Evolutionary conservation across 2,329 filamentous ascomycete species (phyloP), one percentile per base, ranked within the genome.

Genomic region (Aspergillus melleus): DNA sequence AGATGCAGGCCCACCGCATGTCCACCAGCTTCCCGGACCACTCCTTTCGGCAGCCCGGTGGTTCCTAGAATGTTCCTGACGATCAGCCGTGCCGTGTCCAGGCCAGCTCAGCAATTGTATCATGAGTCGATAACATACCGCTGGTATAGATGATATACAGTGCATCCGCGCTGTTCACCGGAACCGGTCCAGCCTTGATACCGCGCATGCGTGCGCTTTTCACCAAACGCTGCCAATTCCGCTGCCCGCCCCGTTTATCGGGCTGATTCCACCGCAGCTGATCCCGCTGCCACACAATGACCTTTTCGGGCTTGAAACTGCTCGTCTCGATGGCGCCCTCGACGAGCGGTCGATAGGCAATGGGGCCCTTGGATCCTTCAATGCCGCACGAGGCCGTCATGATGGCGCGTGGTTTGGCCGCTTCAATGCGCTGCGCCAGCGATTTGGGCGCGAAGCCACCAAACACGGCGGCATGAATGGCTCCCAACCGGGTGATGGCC

Each of bases 101-200:
- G 6, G 6, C 16, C 36, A 11, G 4, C 24, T 6, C 24, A 1
- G 24, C 30, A 32, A 11, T 12, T 10, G 3, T n/a, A 36, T 14
- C 10, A 36, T 5, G 11, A 2, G 32, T 14, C 32, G 32, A 2
- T 20, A 11, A 32, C 62, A 24, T 67, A 81, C 80, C 86, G 54
- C 88, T 91, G 0, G 92, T 96, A 72, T 96, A 94, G 59, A 96
- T 96, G 66, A 96, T 90, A 75, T 97, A 96, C n/a, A 96, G 78
- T 1, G 86, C 86, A 66, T 96, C 92, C 8, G 84, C 88, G 55
- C 90, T 91, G 63, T 84, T 87, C 2, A 96, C 87, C 0, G 92
- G 87, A 12, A 96, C 92, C 59, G 90, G 89, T 6, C 83, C 88
- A 0, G 90, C 90, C 69, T 83, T 88, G 39, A 92, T 67, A 0